Conservation (phyloP, 495 filamentous ascomycete genomes). For the Bathelium albidoporum region DNA sequence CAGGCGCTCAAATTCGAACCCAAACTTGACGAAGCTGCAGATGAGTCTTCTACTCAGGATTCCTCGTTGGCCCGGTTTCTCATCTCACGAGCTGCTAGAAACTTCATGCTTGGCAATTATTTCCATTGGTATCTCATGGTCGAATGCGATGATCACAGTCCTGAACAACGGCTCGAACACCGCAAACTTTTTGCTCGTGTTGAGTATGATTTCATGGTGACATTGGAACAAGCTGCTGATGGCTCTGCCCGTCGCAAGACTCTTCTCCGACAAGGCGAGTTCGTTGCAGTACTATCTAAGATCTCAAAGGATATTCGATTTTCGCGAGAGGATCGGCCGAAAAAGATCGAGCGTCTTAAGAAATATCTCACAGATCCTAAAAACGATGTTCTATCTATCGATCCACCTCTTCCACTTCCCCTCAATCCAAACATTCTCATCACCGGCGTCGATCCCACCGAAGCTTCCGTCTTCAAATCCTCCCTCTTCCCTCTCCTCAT, state of each 20-base stretch:
- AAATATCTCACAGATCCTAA: slow-evolving; percentile 76
- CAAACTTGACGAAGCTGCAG: slow-evolving; percentile 40
- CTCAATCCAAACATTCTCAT: slow-evolving; percentile 75
- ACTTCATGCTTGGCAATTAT: slow-evolving; percentile 84
- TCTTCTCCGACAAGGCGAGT: slow-evolving; percentile 77
- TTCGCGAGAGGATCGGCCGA: slow-evolving; percentile 61
- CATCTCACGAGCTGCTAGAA: slow-evolving; percentile 71
- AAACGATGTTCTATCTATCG: slow-evolving; percentile 72
- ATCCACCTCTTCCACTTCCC: slow-evolving; percentile 80
- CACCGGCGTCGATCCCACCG: slow-evolving; percentile 69
- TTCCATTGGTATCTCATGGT: slow-evolving; percentile 99
- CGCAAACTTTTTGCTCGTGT: slow-evolving; percentile 81
- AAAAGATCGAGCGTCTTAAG: slow-evolving; percentile 74
- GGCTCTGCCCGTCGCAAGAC: slow-evolving; percentile 63
- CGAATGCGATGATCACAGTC: slow-evolving; percentile 76
- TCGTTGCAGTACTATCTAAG: slow-evolving; percentile 75
- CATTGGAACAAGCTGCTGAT: slow-evolving; percentile 51
- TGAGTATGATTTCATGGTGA: slow-evolving; percentile 89
- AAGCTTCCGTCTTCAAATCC: slow-evolving; percentile 90
- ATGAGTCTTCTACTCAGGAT: slow-evolving; percentile 55
- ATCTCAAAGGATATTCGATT: slow-evolving; percentile 84
- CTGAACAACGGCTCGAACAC: slow-evolving; percentile 51
- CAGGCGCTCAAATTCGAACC: slow-evolving; percentile 96
- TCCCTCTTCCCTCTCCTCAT: slow-evolving; percentile 81
- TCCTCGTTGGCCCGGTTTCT: slow-evolving; percentile 87